Conservation (phyloP, 495 filamentous ascomycete genomes). For the Penicillium pulvis region DNA sequence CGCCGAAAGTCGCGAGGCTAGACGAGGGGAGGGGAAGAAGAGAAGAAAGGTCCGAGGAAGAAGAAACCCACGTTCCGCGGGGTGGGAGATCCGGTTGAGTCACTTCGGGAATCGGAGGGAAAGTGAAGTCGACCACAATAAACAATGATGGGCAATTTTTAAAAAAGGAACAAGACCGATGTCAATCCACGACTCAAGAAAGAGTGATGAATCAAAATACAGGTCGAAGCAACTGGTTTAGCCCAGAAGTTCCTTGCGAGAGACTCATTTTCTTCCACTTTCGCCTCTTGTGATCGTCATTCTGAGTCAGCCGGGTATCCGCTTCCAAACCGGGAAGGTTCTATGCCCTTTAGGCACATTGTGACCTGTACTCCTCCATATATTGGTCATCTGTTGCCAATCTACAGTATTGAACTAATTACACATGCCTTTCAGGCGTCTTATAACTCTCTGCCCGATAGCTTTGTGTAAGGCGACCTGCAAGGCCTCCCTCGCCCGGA, state of each 20-base stretch:
- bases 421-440: no score
- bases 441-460: background rate
- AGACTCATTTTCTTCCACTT: background rate
- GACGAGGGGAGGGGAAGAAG: slow-evolving; percentile 14
- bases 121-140: background rate
- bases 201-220: background rate
- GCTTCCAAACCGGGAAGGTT: slow-evolving; percentile 1
- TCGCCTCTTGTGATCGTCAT: slow-evolving; percentile 9
- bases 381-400: background rate
- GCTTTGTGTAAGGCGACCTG: background rate
- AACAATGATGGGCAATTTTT: background rate
- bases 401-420: background rate
- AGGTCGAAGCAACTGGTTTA: background rate
- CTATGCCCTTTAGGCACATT: background rate
- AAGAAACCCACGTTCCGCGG: slow-evolving; percentile 27
- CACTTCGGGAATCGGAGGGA: slow-evolving; percentile 13
- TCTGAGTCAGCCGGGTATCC: slow-evolving; percentile 8
- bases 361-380: background rate
- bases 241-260: background rate
- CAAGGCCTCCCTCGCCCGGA: slow-evolving; percentile 1
- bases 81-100: slow-evolving; percentile 32
- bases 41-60: slow-evolving; percentile 10
- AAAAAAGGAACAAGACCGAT: background rate
- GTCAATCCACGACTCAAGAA: background rate
- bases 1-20: background rate